Percentiles rank a stretch among this genome's conserved stretches.
Conservation (phyloP, 441 rosid genomes). For the Syzygium malaccense region DNA sequence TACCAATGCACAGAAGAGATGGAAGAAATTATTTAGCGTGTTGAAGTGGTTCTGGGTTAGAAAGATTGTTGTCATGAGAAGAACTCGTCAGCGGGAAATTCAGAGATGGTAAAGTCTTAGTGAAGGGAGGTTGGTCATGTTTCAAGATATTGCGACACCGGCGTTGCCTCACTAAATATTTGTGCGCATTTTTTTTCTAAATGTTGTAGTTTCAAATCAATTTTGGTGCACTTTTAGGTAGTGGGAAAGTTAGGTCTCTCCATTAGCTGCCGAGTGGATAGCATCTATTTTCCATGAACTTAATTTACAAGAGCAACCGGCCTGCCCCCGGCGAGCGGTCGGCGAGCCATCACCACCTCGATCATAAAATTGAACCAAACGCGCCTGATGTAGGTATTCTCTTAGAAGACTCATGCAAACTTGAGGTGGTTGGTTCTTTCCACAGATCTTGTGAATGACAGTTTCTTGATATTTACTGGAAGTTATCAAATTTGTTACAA, state of each 20-base stretch:
- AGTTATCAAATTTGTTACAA: too few relatives aligned
- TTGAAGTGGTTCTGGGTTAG: conserved; percentile 69
- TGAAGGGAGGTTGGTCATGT: neutral
- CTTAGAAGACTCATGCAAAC: neutral
- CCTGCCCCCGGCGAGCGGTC: too few relatives aligned
- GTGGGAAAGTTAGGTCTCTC: neutral
- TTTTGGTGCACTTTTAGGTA: neutral
- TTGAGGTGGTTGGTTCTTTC: neutral
- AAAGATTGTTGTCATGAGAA: conserved; percentile 42
- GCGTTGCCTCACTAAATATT: neutral
- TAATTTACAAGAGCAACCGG: too few relatives aligned
- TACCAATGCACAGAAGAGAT: conserved; percentile 66
- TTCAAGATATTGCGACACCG: neutral
- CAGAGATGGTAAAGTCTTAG: conserved; percentile 13
- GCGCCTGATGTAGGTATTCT: neutral
- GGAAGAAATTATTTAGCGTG: conserved; percentile 79
- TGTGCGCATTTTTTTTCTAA: neutral
- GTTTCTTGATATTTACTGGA: neutral
- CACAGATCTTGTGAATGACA: neutral
- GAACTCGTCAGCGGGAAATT: conserved; percentile 11
- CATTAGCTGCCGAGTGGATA: neutral
- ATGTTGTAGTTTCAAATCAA: neutral
- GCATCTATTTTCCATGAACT: neutral
- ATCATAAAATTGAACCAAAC: too few relatives aligned
- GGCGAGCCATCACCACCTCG: too few relatives aligned